These are phyloP conservation scores for Drechslerella coelobrocha DNA, from an alignment of 2,329 filamentous ascomycete genomes.

Conservation along the genomic window DNA sequence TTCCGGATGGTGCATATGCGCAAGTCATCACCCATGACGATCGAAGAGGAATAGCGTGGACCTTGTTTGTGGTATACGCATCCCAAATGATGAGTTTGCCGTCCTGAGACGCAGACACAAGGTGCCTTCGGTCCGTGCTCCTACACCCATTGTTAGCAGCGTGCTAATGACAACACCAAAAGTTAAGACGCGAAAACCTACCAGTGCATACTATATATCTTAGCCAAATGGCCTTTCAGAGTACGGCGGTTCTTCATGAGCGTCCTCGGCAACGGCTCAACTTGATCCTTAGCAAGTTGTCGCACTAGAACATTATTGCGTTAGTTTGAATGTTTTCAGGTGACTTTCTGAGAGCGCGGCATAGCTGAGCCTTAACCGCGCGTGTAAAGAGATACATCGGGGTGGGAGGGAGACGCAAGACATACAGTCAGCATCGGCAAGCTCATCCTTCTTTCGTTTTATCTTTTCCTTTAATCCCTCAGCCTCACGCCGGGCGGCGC, in stretches of 20 bases:
- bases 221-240: constrained; percentile 95
- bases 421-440: constrained; percentile 97
- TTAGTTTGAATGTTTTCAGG: not conserved
- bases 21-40: constrained; percentile 99
- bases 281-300: constrained; percentile 87
- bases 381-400: not conserved
- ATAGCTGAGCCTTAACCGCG: not conserved
- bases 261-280: constrained; percentile 89
- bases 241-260: constrained; percentile 98
- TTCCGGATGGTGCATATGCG: constrained; percentile 96
- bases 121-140: constrained; percentile 85
- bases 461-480: constrained; percentile 97
- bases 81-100: constrained; percentile 99
- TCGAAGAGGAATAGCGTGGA: constrained; percentile 94
- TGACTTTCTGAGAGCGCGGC: not conserved
- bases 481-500: constrained; percentile 92
- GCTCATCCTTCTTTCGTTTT: constrained; percentile 99
- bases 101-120: constrained; percentile 97
- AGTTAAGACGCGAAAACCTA: constrained; percentile 62
- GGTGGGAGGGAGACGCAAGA: constrained; percentile 54
- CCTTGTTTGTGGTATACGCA: constrained; percentile 99
- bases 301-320: constrained; percentile 60
- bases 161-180: not conserved
- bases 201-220: constrained; percentile 99
- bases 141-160: constrained; percentile 15